Evolutionary conservation across 805 yeast genomes (phyloP).

Genomic region (Schwanniomyces pseudopolymorphus): DNA sequence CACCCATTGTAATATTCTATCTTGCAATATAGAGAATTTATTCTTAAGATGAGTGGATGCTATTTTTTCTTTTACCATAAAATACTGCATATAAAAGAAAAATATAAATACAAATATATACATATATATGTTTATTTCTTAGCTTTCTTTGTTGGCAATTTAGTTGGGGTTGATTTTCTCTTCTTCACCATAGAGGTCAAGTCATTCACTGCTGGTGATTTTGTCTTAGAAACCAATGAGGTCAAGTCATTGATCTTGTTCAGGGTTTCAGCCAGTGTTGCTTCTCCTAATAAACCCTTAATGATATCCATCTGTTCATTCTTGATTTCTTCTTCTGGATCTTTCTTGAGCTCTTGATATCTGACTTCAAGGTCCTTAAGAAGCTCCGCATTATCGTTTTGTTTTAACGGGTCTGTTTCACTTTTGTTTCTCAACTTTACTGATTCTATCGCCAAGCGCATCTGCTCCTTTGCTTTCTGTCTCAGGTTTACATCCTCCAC

Average conservation of each 20-base stretch:
- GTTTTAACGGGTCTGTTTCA: conserved; percentile 42
- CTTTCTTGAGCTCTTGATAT: conserved; percentile 52
- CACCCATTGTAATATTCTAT: not conserved
- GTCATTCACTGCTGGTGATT: conserved; percentile 50
- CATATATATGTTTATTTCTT: conserved; percentile 4
- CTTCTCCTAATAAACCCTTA: conserved; percentile 57
- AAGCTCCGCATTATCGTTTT: conserved; percentile 44
- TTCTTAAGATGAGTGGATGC: not conserved
- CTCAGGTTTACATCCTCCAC: conserved; percentile 51
- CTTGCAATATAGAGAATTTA: not conserved
- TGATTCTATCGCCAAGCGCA: conserved; percentile 50
- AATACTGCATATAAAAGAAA: conserved; percentile 1
- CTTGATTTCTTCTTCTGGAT: conserved; percentile 48
- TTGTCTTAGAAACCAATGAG: conserved; percentile 42
- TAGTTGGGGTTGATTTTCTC: conserved; percentile 29
- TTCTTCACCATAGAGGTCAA: conserved; percentile 64
- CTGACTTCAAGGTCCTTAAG: conserved; percentile 57
- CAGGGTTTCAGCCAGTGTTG: conserved; percentile 18
- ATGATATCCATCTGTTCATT: conserved; percentile 53
- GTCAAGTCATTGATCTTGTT: conserved; percentile 55
- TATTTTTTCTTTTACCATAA: not conserved
- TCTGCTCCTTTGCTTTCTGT: conserved; percentile 52
- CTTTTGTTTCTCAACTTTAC: conserved; percentile 40
- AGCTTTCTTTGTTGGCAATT: conserved; percentile 7
- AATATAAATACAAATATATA: too few relatives aligned